These are phyloP conservation scores for Wickerhamomyces bisporus DNA, from an alignment of 805 yeast genomes.

Conservation along the genomic window DNA sequence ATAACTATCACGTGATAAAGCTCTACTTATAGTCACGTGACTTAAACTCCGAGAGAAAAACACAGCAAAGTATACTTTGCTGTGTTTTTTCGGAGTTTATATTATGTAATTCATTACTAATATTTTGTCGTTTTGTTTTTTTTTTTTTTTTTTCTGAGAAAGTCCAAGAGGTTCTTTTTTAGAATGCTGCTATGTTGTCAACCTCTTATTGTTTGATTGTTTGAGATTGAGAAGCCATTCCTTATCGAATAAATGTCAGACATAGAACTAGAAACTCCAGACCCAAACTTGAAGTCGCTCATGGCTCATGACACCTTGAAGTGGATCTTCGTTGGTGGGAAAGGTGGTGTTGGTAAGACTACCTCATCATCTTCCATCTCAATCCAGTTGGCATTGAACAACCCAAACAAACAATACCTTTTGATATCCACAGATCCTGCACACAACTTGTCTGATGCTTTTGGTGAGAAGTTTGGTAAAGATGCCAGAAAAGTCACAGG, in stretches of 20 bases:
- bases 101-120: too few relatives aligned
- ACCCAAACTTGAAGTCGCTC: conserved; percentile 66
- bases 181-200: too few relatives aligned
- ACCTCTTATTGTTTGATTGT: too few relatives aligned
- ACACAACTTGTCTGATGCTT: conserved; percentile 94
- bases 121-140: too few relatives aligned
- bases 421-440: conserved; percentile 98
- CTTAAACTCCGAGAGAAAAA: too few relatives aligned
- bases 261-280: conserved; percentile 29
- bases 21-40: too few relatives aligned
- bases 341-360: conserved; percentile 99
- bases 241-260: conserved; percentile 16
- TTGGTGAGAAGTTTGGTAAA: conserved; percentile 96
- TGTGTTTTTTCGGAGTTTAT: too few relatives aligned
- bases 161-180: too few relatives aligned
- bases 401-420: conserved; percentile 76
- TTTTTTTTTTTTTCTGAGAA: too few relatives aligned
- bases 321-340: conserved; percentile 99
- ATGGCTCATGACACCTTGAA: conserved; percentile 66
- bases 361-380: conserved; percentile 96
- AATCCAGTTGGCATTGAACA: conserved; percentile 80
- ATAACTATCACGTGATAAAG: too few relatives aligned
- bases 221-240: too few relatives aligned
- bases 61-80: too few relatives aligned
- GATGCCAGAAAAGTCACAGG: conserved; percentile 95